Conservation (phyloP, 2,329 filamentous ascomycete genomes). For the Kalmusia sp. region DNA sequence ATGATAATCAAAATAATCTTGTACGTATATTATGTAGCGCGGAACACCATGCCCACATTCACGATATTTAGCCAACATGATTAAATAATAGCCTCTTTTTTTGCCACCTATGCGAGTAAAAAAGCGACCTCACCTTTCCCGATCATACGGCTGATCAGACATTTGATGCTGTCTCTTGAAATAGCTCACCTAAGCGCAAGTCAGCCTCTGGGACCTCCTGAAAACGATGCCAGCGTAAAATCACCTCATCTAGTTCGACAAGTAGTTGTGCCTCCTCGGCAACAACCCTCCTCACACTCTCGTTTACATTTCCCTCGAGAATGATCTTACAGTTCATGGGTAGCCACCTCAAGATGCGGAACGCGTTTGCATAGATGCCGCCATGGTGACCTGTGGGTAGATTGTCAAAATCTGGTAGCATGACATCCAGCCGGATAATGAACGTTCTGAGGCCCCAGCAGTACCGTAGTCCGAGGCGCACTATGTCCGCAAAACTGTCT, state of each 20-base stretch:
- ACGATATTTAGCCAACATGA: no score
- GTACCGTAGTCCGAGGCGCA: conserved; percentile 54
- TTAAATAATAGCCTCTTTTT: no score
- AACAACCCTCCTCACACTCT: conserved; percentile 51
- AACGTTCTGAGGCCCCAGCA: conserved; percentile 54
- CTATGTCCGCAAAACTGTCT: conserved; percentile 54
- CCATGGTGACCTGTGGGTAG: background rate
- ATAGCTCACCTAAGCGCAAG: conserved; percentile 33
- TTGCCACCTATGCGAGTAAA: no score
- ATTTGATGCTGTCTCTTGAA: conserved; percentile 48
- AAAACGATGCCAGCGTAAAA: conserved; percentile 13
- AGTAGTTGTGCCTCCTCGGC: conserved; percentile 51
- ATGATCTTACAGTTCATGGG: conserved; percentile 51
- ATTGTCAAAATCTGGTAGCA: conserved; percentile 35
- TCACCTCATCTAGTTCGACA: conserved; percentile 50
- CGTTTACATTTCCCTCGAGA: conserved; percentile 48
- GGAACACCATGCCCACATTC: no score
- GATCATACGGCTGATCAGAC: conserved; percentile 33
- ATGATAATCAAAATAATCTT: no score
- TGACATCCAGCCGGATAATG: conserved; percentile 47
- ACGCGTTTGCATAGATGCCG: conserved; percentile 53
- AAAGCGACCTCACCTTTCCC: conserved; percentile 16
- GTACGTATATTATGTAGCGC: no score
- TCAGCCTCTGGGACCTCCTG: conserved; percentile 4
- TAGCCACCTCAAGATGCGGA: conserved; percentile 56